Conservation (phyloP, 495 filamentous ascomycete species). For the Daldinia caldariorum region DNA sequence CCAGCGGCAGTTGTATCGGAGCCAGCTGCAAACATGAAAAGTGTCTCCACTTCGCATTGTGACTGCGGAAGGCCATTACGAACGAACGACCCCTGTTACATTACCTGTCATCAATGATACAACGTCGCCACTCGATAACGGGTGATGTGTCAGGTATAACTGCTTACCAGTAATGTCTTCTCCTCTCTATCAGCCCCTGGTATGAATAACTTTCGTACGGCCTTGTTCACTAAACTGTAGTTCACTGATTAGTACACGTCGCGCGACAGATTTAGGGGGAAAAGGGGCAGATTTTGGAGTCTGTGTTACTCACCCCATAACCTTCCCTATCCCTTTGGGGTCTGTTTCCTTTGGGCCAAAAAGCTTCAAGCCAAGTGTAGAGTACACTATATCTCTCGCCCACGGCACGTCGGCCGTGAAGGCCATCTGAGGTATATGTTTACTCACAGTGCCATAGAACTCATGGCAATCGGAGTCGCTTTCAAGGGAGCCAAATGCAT, state of each 20-base stretch:
- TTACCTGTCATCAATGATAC: constrained; percentile 32
- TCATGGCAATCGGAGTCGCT: constrained; percentile 66
- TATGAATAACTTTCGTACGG: constrained; percentile 48
- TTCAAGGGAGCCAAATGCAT: constrained; percentile 69
- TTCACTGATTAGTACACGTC: background rate
- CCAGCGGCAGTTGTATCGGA: constrained; percentile 70
- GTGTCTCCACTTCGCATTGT: constrained; percentile 53
- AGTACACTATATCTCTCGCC: constrained; percentile 40
- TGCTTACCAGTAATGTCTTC: constrained; percentile 55
- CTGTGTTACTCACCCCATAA: constrained; percentile 54
- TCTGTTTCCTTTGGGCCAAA: constrained; percentile 44
- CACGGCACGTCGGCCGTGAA: constrained; percentile 43
- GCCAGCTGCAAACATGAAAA: constrained; percentile 53
- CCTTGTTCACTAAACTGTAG: constrained; percentile 51
- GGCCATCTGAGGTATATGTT: constrained; percentile 58
- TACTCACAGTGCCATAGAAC: constrained; percentile 64
- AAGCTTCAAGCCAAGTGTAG: constrained; percentile 25
- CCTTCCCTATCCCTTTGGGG: constrained; percentile 52
- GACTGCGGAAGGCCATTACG: constrained; percentile 52
- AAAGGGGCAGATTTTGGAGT: background rate
- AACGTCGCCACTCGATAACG: background rate
- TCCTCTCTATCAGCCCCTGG: constrained; percentile 31
- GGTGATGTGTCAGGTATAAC: background rate
- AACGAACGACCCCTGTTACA: constrained; percentile 53
- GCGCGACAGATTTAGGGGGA: background rate